Evolutionary conservation across 1,284 basidiomycete species (phyloP), one percentile per base, ranked within the genome.

Genomic region (Microbotryum scabiosae): DNA sequence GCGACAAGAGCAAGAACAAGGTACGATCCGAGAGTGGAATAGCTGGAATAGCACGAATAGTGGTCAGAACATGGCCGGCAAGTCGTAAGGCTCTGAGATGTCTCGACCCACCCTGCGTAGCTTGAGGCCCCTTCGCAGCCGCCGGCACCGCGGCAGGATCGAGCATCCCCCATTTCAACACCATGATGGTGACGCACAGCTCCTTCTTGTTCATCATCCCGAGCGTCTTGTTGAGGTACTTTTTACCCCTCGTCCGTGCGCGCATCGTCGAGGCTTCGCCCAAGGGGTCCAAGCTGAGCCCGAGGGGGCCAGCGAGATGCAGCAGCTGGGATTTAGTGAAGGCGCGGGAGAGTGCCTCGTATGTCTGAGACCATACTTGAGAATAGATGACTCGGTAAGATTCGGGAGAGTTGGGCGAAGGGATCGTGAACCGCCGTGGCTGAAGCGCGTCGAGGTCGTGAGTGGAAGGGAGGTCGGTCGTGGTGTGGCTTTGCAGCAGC

Each of bases 1-100:
- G 65, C 4, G 62, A 61, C 5, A 67, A 54, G 26, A 67, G 58
- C 30, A 67, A 57, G 65, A 67, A 67, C 3, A 67, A 49, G 18
- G 54, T 54, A 4, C 60, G 57, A 43, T 64, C 56, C 21, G 54
- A 54, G 14, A 67, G 51, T 8, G 55, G 30, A 1, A 67, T 14
- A 5, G 53, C 63, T 62, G 58, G 3, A 2, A 4, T 21, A 3
- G 21, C 6, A 16, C 3, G 18, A 8, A 23, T 23, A 26, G 3
- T 4, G n/a, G 12, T 21, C 23, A 30, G 45, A 10, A 10, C 36
- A 41, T 41, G 12, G 36, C 36, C 18, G 3, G 14, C 23, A n/a
- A 36, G 5, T 16, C 9, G 32, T 8, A 14, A 12, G 21, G 25
- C 30, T 30, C 30, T 9, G 49, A 41, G 25, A 6, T 41, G 12